Base-by-base conservation (phyloP, 257 asterid species). In the Leonotis leonurus region DNA sequence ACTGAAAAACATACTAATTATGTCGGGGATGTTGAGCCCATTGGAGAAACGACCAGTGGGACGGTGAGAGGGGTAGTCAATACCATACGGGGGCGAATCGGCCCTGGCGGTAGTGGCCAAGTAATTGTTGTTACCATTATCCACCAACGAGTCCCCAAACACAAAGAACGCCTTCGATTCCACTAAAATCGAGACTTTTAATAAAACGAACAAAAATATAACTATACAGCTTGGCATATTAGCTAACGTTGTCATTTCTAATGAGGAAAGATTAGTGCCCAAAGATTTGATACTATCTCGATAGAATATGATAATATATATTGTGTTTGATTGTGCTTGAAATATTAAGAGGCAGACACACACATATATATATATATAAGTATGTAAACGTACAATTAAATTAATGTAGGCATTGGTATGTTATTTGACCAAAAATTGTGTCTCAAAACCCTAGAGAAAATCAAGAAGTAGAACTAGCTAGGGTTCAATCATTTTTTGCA, bases 91-190 rank as follows among this genome's bases (percentile, higher is more conserved):
- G 0, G 75, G 77, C 2, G 79, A 54, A 3, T 77, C 83, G 1
- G 83, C 83, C 70, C 83, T 70, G 4, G 79, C 83, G 0, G 79
- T 73, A 29, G 83, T 77, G 60, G 45, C 56, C 33, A 77, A 60
- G 65, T 73, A 77, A 59, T 77, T 77, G 67, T 77, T 77, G 67
- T 77, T 77, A 26, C 83, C 83, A 8, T 73, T 77, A 56, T 77
- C 83, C 14, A 77, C 83, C 53, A 77, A 54, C 0, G 83, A 77
- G 66, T 77, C 83, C 8, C 83, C 83, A 7, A 77, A 77, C 64
- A 77, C 83, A 5, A 77, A 77, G 14, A 77, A 77, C 0, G 83
- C 83, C 40, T 25, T 70, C 0, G 54, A 68, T 60, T 70, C 65
- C 0, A 51, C 65, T 7, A 22, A n/a, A 2, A 14, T 11, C 8